These are phyloP conservation scores for Penicillium sp. DNA, from an alignment of 2,329 filamentous ascomycete species.

Conservation along the genomic window DNA sequence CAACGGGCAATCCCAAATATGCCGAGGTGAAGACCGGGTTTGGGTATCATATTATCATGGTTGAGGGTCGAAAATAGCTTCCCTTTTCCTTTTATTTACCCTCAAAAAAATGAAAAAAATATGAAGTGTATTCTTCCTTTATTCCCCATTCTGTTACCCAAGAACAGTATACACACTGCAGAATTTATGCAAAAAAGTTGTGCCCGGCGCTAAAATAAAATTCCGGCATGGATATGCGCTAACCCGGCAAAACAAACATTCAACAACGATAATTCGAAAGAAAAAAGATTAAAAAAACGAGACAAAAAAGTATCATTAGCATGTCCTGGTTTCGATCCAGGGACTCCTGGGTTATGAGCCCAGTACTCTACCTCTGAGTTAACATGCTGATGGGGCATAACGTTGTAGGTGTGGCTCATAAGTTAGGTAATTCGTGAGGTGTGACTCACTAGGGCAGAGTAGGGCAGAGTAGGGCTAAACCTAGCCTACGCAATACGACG, in stretches of 20 bases:
- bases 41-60: conserved; percentile 68
- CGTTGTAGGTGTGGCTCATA: background rate
- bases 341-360: conserved; percentile 46
- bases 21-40: conserved; percentile 60
- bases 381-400: conserved; percentile 36
- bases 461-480: background rate
- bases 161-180: no score
- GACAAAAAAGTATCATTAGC: background rate
- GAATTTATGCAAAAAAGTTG: no score
- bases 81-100: background rate
- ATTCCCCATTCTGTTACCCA: no score
- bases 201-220: no score
- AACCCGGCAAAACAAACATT: no score
- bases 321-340: conserved; percentile 12
- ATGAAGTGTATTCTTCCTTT: no score
- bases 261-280: no score
- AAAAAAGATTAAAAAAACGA: background rate
- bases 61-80: conserved; percentile 59
- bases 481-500: background rate
- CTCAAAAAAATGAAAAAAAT: no score
- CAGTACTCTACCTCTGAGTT: conserved; percentile 46
- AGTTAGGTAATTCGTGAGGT: background rate
- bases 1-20: conserved; percentile 58
- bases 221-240: no score
- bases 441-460: background rate